phyloP scores from a whole-genome alignment of 495 filamentous ascomycete genomes.

The Talaromyces borbonicus region DNA sequence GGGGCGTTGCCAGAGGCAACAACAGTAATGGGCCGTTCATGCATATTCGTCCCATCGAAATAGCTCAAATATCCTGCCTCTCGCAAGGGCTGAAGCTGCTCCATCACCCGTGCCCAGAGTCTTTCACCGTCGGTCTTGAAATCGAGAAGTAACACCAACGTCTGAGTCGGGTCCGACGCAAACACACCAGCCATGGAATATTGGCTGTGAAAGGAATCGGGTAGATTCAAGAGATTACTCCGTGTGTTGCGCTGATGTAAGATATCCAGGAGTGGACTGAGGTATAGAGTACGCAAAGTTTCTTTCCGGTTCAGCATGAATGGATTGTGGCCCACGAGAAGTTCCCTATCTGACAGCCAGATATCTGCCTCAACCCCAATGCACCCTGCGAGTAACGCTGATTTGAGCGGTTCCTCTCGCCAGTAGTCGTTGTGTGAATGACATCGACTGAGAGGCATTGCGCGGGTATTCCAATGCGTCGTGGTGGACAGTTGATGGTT shows the following conservation, averaged over 20 bases:
- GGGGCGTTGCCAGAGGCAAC: conserved; percentile 38
- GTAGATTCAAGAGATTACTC: conserved; percentile 2
- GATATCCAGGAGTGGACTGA: conserved; percentile 32
- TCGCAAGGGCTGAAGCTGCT: conserved; percentile 31
- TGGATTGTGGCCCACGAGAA: conserved; percentile 37
- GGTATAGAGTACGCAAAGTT: conserved; percentile 33
- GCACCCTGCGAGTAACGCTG: conserved; percentile 52
- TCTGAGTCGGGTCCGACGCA: conserved; percentile 25
- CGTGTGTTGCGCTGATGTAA: conserved; percentile 25
- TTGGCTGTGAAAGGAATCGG: background rate
- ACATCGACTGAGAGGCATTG: conserved; percentile 8
- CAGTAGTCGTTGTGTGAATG: conserved; percentile 92
- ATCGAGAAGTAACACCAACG: conserved; percentile 34
- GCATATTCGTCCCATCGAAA: conserved; percentile 24
- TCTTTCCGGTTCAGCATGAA: conserved; percentile 22
- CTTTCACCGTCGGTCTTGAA: conserved; percentile 30
- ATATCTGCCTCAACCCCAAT: conserved; percentile 64
- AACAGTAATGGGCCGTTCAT: conserved; percentile 31
- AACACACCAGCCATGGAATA: conserved; percentile 25
- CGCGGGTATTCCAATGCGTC: conserved; percentile 11
- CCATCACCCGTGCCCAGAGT: conserved; percentile 27
- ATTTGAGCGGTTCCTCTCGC: conserved; percentile 61
- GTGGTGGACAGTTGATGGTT: conserved; percentile 8
- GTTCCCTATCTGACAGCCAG: conserved; percentile 53
- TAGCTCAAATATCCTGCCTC: conserved; percentile 29